Evolutionary conservation across 2,329 filamentous ascomycete species (phyloP), one percentile per base, ranked within the genome.

Genomic region (Bipolaris victoriae): DNA sequence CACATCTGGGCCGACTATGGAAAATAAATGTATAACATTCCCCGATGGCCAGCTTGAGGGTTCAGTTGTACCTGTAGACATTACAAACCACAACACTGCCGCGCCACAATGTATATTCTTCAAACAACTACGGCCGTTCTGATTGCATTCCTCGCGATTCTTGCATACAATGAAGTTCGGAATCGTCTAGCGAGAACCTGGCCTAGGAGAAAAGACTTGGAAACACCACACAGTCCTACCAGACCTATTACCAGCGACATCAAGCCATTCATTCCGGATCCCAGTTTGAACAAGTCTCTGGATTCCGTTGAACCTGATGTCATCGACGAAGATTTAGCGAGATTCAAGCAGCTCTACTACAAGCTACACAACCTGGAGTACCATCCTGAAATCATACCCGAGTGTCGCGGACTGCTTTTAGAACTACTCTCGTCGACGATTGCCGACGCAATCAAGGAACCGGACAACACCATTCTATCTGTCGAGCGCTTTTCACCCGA

Each of bases 281-380:
- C 13, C 2, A 24, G 10, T 18, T 20, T 16, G 15, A 44, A 53
- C 16, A 18, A 26, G 11, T 15, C n/a, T 10, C 1, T 22, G 9
- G 18, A n/a, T 7, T 9, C 40, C n/a, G 7, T 11, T 22, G 35
- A 11, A 18, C 6, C 37, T 3, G n/a, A 36, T 15, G 13, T 10
- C 16, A 5, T 11, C n/a, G 22, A 55, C 2, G 16, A 37, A 9
- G 58, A 66, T n/a, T 11, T 66, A 33, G 41, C 58, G 36, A 41
- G n/a, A 7, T 44, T 64, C 62, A 77, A 76, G 63, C 58, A 69
- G 7, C 66, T 79, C 3, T 80, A 79, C 62, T 71, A 74, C 62
- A 72, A 77, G 55, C 67, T 81, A 10, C 79, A 80, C 39, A 78
- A 78, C 49, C 65, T 80, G 7, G 78, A 80, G 53, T 43, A 72